Base-by-base conservation (phyloP, 78 protist species). In the Dictyostelium firmibasis region DNA sequence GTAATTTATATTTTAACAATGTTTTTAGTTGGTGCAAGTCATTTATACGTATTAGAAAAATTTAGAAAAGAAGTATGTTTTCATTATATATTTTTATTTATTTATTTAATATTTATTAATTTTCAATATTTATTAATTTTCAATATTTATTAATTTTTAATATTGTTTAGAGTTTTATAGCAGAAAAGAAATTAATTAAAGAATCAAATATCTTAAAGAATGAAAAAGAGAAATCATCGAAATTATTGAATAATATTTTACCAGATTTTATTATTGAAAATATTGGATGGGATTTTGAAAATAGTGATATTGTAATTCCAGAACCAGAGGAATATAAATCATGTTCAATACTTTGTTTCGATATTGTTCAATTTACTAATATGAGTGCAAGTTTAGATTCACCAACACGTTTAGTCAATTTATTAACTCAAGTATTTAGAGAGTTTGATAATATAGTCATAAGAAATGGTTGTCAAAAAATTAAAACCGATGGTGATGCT, bases 311-410 rank as follows among this genome's bases (percentile, higher is more conserved):
- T 57, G 20, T 81, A 29, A 70, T 72, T 27, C 94, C 94, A 41
- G 75, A 79, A 5, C 72, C 94, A 23, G 83, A 81, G 53, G 88
- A 89, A 31, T 89, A 81, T 25, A 53, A 79, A 96, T 25, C 41
- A 86, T 35, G 93, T 81, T 77, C 94, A 41, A 89, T 89, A 4
- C 47, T 89, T 9, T 89, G 83, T 50, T 89, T 85, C 27, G 98
- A 97, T 79, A 92, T 97, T 27, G 97, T 95, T 20, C 97, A 96
- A 29, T 97, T 97, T 70, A 97, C 98, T 0, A 57, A 62, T 67
- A 10, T 96, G 35, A 79, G 89, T 16, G 69, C 89, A 9, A 10
- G 29, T 25, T 16, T 96, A 13, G 50, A 64, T 9, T 27, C 36
- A 31, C 85, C 98, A 27, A 36, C 53, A 25, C 50, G 57, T 27